Evolutionary conservation across 495 filamentous ascomycete genomes (phyloP).

Genomic region (Amphirosellinia nigrospora): DNA sequence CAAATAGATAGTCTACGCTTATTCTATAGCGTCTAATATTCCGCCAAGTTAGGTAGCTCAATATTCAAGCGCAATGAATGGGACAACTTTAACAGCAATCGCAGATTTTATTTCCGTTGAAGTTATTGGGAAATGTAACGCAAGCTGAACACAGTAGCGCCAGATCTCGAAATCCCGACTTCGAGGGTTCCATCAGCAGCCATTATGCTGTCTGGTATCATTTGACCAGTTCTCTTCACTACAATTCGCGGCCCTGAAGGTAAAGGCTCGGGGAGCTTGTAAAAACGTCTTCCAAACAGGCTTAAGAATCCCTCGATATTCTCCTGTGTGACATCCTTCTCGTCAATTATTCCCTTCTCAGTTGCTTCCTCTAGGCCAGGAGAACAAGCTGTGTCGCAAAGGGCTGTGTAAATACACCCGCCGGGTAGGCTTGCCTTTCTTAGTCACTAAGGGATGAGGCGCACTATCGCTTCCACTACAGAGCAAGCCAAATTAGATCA

Average conservation of each 20-base stretch:
- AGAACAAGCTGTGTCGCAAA: constrained; percentile 78
- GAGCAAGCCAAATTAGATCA: constrained; percentile 29
- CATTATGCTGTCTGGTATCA: constrained; percentile 58
- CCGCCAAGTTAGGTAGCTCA: not conserved
- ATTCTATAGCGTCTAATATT: not conserved
- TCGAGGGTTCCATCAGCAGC: constrained; percentile 61
- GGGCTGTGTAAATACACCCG: constrained; percentile 92
- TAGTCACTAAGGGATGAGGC: constrained; percentile 77
- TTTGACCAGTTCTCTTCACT: constrained; percentile 65
- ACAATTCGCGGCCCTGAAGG: constrained; percentile 60
- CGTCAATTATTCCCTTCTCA: constrained; percentile 66
- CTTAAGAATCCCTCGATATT: constrained; percentile 76
- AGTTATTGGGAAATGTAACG: constrained; percentile 7
- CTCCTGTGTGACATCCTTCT: constrained; percentile 72
- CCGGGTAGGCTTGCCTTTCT: constrained; percentile 61
- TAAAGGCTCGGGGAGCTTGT: constrained; percentile 57
- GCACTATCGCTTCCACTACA: constrained; percentile 65
- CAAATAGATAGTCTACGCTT: not conserved
- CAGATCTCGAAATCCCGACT: constrained; percentile 69
- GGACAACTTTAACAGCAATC: not conserved
- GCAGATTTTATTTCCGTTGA: not conserved
- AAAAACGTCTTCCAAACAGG: constrained; percentile 76
- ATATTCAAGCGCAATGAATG: not conserved
- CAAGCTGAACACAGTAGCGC: constrained; percentile 36
- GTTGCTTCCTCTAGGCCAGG: constrained; percentile 74